A percentile compares a stretch with the other conserved stretches of the same genome.
Evolutionary conservation across 306 rosid genomes (phyloP).

Genomic region (Trichosanthes truncata): DNA sequence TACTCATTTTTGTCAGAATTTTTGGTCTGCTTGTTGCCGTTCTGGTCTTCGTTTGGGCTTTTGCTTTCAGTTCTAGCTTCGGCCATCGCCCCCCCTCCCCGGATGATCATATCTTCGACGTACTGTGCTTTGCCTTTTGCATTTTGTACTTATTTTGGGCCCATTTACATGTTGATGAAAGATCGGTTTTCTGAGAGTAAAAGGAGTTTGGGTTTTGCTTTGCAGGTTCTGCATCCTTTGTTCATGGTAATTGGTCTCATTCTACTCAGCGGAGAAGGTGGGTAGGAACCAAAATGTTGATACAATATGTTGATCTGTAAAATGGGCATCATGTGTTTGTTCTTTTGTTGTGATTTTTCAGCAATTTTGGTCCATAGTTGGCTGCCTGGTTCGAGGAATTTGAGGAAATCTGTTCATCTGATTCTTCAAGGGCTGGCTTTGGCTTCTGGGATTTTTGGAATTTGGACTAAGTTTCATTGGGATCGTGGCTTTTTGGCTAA

Average conservation of each 20-base stretch:
- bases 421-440: slow-evolving; percentile 85
- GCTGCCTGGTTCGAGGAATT: slow-evolving; percentile 65
- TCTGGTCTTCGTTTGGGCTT: slow-evolving; percentile 59
- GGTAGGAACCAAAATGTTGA: slow-evolving; percentile 2
- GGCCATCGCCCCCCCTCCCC: slow-evolving; percentile 36
- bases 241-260: slow-evolving; percentile 87
- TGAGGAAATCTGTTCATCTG: slow-evolving; percentile 74
- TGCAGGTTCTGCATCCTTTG: slow-evolving; percentile 82
- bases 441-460: slow-evolving; percentile 62
- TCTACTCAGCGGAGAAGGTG: slow-evolving; percentile 87
- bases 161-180: background rate
- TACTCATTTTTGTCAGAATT: slow-evolving; percentile 51
- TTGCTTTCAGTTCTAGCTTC: slow-evolving; percentile 63
- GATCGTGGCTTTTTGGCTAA: slow-evolving; percentile 59
- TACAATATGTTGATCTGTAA: background rate
- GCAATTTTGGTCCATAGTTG: slow-evolving; percentile 80
- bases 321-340: slow-evolving; percentile 7
- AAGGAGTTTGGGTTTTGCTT: background rate
- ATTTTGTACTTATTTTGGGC: background rate
- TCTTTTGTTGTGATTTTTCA: slow-evolving; percentile 14
- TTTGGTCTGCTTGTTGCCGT: slow-evolving; percentile 45
- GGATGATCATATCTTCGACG: slow-evolving; percentile 42
- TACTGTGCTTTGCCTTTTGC: slow-evolving; percentile 9
- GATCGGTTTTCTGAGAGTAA: background rate
- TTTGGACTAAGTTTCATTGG: slow-evolving; percentile 76